Base-by-base conservation (phyloP, 495 filamentous ascomycete genomes). In the Trypethelium eluteriae region DNA sequence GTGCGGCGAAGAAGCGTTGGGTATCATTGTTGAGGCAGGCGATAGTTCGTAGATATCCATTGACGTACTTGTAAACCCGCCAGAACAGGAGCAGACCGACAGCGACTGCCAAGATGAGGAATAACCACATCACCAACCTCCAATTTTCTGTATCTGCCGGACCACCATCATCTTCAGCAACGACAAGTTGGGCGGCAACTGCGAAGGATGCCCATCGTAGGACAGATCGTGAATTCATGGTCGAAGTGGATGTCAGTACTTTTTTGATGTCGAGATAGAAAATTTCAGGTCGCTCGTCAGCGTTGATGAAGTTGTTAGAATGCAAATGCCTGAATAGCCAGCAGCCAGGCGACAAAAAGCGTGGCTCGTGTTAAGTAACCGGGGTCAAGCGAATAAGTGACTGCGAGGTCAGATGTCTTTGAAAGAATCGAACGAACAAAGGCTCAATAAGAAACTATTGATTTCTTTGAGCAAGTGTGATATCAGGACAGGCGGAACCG, bases 1-100 rank as follows among this genome's bases (percentile, higher is more conserved):
- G 77, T n/a, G 71, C 71, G 12, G 80, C 71, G 67, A 85, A 86
- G 70, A 61, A 76, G 25, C 67, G 66, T 57, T 76, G 74, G 4
- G 62, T 70, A 6, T 76, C 70, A 64, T 73, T 74, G 70, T 68
- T 74, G 59, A 76, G 72, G 68, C 72, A 74, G 11, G 71, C 63
- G 36, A 76, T 57, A 7, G 68, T 73, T 6, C 74, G 67, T 18
- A 76, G 62, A 61, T 76, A 75, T 36, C 36, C 53, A 5, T 59
- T 59, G 53, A 59, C 36, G 53, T 18, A 59, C 18, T 59, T 59
- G 32, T 35, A 59, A 32, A 59, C 32, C 7, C 53, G 53, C 53
- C 53, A 59, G 32, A 59, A 59, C 25, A 59, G 14, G 25, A 59
- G 32, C 32, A 59, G 18, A 35, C 53, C 53, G 32, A 59, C 32